A percentile compares a stretch with the other conserved stretches of the same genome.
Conservation (phyloP, 1,284 basidiomycete species). For the Marasmius fiardii region DNA sequence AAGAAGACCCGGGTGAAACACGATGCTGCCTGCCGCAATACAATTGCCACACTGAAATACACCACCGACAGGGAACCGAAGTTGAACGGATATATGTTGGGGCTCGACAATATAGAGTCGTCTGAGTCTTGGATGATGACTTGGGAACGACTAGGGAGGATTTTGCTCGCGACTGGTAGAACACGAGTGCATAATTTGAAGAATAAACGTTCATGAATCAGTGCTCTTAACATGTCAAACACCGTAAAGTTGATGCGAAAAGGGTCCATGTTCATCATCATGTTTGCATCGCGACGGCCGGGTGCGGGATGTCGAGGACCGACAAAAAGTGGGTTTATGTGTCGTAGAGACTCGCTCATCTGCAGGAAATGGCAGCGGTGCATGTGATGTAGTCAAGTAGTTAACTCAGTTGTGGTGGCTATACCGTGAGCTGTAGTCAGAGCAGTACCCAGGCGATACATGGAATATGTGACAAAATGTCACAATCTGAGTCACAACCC, state of each 20-base stretch:
- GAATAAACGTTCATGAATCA: neutral
- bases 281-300: neutral
- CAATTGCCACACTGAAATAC: neutral
- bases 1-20: neutral
- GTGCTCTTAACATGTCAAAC: neutral
- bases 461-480: neutral
- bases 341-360: too few relatives aligned
- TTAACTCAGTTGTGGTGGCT: neutral
- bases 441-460: too few relatives aligned
- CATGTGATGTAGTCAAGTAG: too few relatives aligned
- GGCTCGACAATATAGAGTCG: neutral
- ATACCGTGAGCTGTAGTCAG: too few relatives aligned
- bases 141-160: conserved; percentile 5
- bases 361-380: too few relatives aligned
- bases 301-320: neutral
- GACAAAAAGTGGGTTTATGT: too few relatives aligned
- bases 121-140: neutral
- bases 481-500: neutral
- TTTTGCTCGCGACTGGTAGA: conserved; percentile 6
- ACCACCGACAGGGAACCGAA: neutral
- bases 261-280: neutral
- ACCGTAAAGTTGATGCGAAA: neutral
- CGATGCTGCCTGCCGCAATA: neutral
- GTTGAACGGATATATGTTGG: neutral
- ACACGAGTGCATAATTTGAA: neutral